Evolutionary conservation across 2,329 filamentous ascomycete genomes (phyloP).

Genomic region (Penicillium digitatum): DNA sequence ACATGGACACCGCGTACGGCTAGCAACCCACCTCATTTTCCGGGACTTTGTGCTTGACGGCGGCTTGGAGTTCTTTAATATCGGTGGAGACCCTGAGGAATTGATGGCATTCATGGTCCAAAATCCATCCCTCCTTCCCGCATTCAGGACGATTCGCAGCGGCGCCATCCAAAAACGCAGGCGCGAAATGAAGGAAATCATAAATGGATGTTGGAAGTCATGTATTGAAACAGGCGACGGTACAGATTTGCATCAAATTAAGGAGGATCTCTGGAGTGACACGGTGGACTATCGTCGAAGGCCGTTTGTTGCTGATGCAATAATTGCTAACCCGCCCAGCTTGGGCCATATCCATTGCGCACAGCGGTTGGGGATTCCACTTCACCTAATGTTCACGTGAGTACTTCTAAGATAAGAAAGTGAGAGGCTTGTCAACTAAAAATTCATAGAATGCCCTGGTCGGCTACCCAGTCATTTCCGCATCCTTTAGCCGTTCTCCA

Average conservation of each 20-base stretch:
- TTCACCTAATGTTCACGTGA: slow-evolving; percentile 86
- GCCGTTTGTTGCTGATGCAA: slow-evolving; percentile 83
- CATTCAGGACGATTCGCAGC: slow-evolving; percentile 68
- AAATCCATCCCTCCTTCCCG: slow-evolving; percentile 79
- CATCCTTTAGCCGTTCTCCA: slow-evolving; percentile 82
- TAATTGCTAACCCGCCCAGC: slow-evolving; percentile 77
- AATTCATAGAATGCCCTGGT: slow-evolving; percentile 71
- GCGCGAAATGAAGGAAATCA: slow-evolving; percentile 71
- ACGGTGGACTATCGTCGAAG: slow-evolving; percentile 42
- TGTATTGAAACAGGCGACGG: slow-evolving; percentile 78
- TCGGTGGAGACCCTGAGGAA: slow-evolving; percentile 69
- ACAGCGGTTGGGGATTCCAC: slow-evolving; percentile 69
- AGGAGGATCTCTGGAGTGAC: slow-evolving; percentile 43
- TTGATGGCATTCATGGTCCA: slow-evolving; percentile 90
- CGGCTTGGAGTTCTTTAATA: slow-evolving; percentile 70
- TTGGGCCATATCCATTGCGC: slow-evolving; percentile 78
- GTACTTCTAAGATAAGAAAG: slow-evolving; percentile 30
- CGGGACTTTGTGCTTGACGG: slow-evolving; percentile 65
- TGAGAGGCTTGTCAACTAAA: neutral
- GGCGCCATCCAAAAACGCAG: slow-evolving; percentile 74
- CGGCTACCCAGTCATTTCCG: slow-evolving; percentile 77
- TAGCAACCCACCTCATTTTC: slow-evolving; percentile 70
- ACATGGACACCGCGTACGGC: slow-evolving; percentile 68
- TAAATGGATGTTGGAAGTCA: slow-evolving; percentile 82
- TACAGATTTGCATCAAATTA: slow-evolving; percentile 49